A percentile compares a stretch with the other conserved stretches of the same genome.
Conservation (phyloP, 257 asterid species). For the Solanum bulbocastanum region DNA sequence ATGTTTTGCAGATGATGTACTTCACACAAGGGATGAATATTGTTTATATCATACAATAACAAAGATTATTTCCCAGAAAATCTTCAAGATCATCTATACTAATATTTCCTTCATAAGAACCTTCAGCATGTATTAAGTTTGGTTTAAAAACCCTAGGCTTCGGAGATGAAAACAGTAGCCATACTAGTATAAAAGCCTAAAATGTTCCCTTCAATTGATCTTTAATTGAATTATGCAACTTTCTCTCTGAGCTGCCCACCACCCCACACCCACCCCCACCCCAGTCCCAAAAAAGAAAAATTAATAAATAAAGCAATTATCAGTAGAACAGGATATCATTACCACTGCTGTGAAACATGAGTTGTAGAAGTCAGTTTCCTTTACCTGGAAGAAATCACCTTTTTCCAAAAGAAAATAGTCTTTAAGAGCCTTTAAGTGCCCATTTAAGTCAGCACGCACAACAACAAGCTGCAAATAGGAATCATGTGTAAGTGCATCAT, state of each 20-base stretch:
- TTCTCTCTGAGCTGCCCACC: neutral
- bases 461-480: constrained; percentile 77
- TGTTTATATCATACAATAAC: neutral
- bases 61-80: neutral
- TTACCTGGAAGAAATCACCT: constrained; percentile 97
- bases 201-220: neutral
- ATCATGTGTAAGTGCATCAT: constrained; percentile 6
- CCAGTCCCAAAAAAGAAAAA: neutral
- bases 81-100: neutral
- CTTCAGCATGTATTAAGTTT: neutral
- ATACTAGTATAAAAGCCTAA: neutral
- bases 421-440: constrained; percentile 96
- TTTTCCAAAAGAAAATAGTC: constrained; percentile 96
- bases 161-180: neutral
- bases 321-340: neutral
- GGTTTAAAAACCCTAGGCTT: neutral
- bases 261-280: neutral
- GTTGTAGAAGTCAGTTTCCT: neutral
- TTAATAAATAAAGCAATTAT: neutral
- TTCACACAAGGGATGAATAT: neutral
- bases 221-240: neutral
- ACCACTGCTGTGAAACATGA: neutral
- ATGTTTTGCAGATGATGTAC: neutral
- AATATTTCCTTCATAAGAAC: neutral
- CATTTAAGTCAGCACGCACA: constrained; percentile 97